Conservation (phyloP, 208 protist genomes). For the Kentomonas sorsogonicus region DNA sequence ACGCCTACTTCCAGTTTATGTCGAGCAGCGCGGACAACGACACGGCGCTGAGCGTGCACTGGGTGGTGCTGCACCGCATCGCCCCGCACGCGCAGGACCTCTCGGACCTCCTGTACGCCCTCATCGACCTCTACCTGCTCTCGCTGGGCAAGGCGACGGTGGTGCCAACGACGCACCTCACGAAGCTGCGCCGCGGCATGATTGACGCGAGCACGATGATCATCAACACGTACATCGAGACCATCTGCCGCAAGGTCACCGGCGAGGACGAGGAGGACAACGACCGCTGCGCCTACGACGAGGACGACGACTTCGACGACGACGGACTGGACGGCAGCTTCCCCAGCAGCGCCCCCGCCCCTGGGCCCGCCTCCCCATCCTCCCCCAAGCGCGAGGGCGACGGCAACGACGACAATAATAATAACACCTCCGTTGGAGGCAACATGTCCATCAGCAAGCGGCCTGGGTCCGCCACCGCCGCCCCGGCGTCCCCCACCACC, state of each 20-base stretch:
- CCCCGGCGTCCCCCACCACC: slow-evolving; percentile 1
- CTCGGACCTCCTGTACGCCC: slow-evolving; percentile 77
- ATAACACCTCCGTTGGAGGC: background rate
- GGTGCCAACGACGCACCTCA: slow-evolving; percentile 73
- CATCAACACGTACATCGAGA: slow-evolving; percentile 77
- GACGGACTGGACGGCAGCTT: slow-evolving; percentile 6
- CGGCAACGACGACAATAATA: slow-evolving; percentile 9
- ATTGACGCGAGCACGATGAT: slow-evolving; percentile 72
- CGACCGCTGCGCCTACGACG: slow-evolving; percentile 10
- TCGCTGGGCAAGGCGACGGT: slow-evolving; percentile 65
- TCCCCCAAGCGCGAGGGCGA: slow-evolving; percentile 1
- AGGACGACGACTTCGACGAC: slow-evolving; percentile 21
- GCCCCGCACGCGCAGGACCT: slow-evolving; percentile 70
- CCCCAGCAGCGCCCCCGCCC: slow-evolving; percentile 4
- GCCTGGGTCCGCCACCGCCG: background rate
- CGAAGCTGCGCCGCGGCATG: slow-evolving; percentile 73
- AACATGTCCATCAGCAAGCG: slow-evolving; percentile 8
- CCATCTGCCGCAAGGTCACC: slow-evolving; percentile 62
- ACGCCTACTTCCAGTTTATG: slow-evolving; percentile 84
- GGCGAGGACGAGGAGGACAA: slow-evolving; percentile 30
- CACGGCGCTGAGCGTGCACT: slow-evolving; percentile 77
- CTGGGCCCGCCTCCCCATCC: background rate
- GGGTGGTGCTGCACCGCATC: slow-evolving; percentile 87
- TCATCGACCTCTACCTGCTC: slow-evolving; percentile 80
- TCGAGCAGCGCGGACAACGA: slow-evolving; percentile 50